Percentiles rank a stretch among this genome's conserved stretches.
Conservation (phyloP, 2,329 filamentous ascomycete genomes). For the Paecilomyces niveus region DNA sequence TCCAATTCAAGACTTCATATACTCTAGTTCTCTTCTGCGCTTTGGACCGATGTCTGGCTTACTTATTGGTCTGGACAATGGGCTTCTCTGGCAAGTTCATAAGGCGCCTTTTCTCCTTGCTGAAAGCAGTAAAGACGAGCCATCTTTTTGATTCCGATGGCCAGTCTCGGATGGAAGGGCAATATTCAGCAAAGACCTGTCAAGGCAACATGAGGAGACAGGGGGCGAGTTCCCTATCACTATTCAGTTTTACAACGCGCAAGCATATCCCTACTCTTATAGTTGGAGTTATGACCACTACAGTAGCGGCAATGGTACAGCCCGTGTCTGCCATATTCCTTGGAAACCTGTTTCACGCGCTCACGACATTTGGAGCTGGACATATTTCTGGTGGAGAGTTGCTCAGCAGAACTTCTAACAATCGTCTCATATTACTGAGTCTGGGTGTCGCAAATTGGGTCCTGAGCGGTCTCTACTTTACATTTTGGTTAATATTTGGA, state of each 20-base stretch:
- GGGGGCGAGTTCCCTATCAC: conserved; percentile 39
- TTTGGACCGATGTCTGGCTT: too few species aligned
- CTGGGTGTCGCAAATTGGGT: conserved; percentile 63
- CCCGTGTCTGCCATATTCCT: conserved; percentile 63
- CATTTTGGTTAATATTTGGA: conserved; percentile 68
- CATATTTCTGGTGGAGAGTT: conserved; percentile 45
- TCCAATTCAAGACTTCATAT: background rate
- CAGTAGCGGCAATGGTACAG: conserved; percentile 55
- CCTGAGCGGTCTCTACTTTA: conserved; percentile 59
- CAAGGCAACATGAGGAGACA: background rate
- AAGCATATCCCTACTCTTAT: conserved; percentile 51
- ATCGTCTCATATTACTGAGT: conserved; percentile 55
- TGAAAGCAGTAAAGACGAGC: background rate
- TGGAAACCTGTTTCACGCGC: conserved; percentile 66
- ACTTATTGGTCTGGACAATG: background rate
- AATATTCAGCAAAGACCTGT: background rate
- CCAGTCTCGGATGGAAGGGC: background rate
- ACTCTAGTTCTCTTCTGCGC: too few species aligned
- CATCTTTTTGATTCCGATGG: background rate
- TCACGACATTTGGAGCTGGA: conserved; percentile 59
- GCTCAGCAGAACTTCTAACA: conserved; percentile 49
- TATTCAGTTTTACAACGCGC: conserved; percentile 68
- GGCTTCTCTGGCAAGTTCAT: background rate
- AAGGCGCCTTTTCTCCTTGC: background rate
- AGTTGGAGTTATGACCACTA: conserved; percentile 50